A percentile compares a stretch with the other conserved stretches of the same genome.
These are phyloP conservation scores for Leccinum aurantiacum DNA, from an alignment of 768 basidiomycete species.

Conservation along the genomic window DNA sequence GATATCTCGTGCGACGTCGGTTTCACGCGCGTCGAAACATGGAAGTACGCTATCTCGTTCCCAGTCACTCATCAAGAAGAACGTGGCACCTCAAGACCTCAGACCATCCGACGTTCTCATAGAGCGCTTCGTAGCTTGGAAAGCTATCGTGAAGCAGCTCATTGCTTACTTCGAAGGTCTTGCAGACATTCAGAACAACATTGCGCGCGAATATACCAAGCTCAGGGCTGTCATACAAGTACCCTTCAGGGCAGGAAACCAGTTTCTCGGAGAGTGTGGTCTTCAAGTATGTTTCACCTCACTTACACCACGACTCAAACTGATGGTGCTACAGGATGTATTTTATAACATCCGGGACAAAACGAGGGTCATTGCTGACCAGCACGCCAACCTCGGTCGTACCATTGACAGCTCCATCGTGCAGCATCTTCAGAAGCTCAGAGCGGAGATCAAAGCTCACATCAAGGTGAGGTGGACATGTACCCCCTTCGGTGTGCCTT, in stretches of 20 bases:
- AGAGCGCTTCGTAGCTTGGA: constrained; percentile 93
- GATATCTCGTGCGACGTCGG: constrained; percentile 68
- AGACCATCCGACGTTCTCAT: constrained; percentile 95
- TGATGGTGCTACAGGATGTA: constrained; percentile 58
- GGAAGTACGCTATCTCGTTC: constrained; percentile 75
- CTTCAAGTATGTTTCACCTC: constrained; percentile 57
- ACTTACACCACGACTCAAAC: background rate
- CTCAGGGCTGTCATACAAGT: constrained; percentile 96
- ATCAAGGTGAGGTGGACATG: constrained; percentile 62
- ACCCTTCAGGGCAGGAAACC: constrained; percentile 92
- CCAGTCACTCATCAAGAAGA: constrained; percentile 93
- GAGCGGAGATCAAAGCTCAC: constrained; percentile 95
- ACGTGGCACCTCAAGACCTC: constrained; percentile 85
- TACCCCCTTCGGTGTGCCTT: background rate
- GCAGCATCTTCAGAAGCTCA: constrained; percentile 94
- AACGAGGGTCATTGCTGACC: constrained; percentile 89
- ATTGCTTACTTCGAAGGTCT: constrained; percentile 77
- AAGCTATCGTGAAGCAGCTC: constrained; percentile 94
- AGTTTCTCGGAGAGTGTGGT: constrained; percentile 97
- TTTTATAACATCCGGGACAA: constrained; percentile 93
- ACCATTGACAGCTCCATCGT: constrained; percentile 98
- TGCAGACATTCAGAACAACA: constrained; percentile 89
- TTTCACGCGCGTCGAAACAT: constrained; percentile 62
- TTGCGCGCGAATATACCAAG: constrained; percentile 89
- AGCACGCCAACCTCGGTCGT: constrained; percentile 92